phyloP scores from a whole-genome alignment of 257 asterid species.

The Oldenlandia corymbosa region DNA sequence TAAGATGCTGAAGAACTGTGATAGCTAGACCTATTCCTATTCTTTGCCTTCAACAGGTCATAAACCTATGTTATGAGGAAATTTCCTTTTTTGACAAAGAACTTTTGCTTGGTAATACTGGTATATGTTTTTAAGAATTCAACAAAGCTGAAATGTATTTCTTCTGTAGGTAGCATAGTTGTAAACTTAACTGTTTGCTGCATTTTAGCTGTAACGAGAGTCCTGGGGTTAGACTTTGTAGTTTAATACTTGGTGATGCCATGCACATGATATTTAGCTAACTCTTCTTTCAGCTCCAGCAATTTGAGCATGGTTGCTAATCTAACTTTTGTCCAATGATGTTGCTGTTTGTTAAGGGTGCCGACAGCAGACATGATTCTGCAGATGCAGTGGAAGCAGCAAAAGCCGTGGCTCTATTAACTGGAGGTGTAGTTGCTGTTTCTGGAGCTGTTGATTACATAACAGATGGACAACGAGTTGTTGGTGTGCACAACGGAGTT shows the following conservation, averaged over 20 bases:
- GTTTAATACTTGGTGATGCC: background rate
- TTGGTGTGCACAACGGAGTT: slow-evolving; percentile 72
- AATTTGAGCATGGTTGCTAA: too few relatives aligned
- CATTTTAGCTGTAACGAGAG: background rate
- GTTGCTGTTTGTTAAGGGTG: slow-evolving; percentile 71
- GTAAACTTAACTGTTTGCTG: background rate
- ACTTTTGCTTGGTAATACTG: background rate
- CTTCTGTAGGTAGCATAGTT: background rate
- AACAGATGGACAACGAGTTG: slow-evolving; percentile 62
- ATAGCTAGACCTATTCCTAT: background rate
- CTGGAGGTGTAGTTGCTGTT: slow-evolving; percentile 58
- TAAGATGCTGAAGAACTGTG: background rate
- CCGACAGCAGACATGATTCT: slow-evolving; percentile 62
- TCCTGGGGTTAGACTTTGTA: background rate
- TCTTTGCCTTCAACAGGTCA: background rate
- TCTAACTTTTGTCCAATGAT: too few relatives aligned
- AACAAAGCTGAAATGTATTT: background rate
- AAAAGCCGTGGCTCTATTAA: slow-evolving; percentile 51
- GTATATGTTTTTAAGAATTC: too few relatives aligned
- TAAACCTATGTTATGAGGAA: background rate
- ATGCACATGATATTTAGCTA: background rate
- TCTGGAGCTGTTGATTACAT: slow-evolving; percentile 79
- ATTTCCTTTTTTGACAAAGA: background rate
- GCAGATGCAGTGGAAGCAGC: slow-evolving; percentile 78
- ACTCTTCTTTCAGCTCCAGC: too few relatives aligned